A percentile compares a stretch with the other conserved stretches of the same genome.
phyloP scores from a whole-genome alignment of 345 rosid genomes.

The Lumnitzera racemosa region DNA sequence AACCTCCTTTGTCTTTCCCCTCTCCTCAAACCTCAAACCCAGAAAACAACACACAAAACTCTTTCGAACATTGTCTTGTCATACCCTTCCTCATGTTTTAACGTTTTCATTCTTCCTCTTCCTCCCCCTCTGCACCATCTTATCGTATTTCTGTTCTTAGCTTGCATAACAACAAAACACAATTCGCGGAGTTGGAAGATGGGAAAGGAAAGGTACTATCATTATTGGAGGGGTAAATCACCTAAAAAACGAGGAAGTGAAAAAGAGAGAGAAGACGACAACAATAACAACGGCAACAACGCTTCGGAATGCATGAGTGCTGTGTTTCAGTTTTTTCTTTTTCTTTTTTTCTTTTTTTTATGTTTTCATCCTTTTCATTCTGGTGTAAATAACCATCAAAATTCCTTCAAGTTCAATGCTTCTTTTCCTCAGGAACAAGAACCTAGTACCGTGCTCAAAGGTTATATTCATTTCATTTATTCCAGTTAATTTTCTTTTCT shows the following conservation, averaged over 20 bases:
- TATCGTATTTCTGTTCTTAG: conserved; percentile 6
- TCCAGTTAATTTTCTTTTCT: background rate
- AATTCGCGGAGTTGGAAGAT: conserved; percentile 10
- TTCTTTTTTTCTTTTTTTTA: too few species aligned
- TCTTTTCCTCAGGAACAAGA: conserved; percentile 12
- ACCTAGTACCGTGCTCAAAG: conserved; percentile 24
- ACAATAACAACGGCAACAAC: background rate
- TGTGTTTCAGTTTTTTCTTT: conserved; percentile 51
- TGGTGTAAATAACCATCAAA: conserved; percentile 33
- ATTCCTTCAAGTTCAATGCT: conserved; percentile 36
- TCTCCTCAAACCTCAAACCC: background rate
- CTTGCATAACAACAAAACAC: background rate
- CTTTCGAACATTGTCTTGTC: conserved; percentile 8
- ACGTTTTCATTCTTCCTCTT: background rate
- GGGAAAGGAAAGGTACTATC: conserved; percentile 44
- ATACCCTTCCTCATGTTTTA: background rate
- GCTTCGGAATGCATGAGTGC: conserved; percentile 62
- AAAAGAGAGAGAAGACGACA: background rate
- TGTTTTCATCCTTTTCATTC: conserved; percentile 56
- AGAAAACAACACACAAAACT: background rate
- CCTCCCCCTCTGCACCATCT: background rate
- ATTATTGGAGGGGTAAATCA: conserved; percentile 17
- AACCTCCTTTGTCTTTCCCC: background rate
- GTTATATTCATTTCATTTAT: conserved; percentile 11
- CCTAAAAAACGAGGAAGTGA: conserved; percentile 7